Conservation (phyloP, 192 early-diverging fungal species). For the Coemansia reversa region DNA sequence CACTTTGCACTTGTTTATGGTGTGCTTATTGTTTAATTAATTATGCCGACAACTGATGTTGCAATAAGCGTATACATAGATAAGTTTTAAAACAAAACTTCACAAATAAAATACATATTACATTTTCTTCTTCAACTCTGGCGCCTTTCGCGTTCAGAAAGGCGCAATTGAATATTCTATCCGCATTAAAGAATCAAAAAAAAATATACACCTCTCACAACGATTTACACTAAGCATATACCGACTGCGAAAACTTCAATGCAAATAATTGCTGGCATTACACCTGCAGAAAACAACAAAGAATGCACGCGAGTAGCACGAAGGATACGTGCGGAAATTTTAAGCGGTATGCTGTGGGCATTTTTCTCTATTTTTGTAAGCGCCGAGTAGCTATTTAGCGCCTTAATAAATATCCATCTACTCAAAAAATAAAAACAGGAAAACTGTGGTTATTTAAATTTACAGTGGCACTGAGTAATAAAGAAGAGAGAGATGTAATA, state of each 20-base stretch:
- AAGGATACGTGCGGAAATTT: background rate
- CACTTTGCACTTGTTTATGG: background rate
- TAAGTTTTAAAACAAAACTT: background rate
- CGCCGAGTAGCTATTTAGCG: background rate
- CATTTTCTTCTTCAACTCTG: background rate
- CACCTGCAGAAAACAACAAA: constrained; percentile 3
- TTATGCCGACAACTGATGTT: background rate
- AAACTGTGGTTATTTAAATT: background rate
- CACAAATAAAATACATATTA: background rate
- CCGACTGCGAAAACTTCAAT: background rate
- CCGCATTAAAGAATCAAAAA: background rate
- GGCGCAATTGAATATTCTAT: background rate
- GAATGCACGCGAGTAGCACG: constrained; percentile 3
- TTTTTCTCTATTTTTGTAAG: background rate
- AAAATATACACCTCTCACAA: background rate
- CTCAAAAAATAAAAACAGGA: background rate
- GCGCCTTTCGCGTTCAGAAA: background rate
- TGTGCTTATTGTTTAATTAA: background rate
- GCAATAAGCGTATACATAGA: background rate
- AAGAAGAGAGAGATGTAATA: background rate
- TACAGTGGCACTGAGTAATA: background rate
- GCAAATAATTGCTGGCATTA: background rate
- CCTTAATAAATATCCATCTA: background rate
- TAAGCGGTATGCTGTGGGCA: background rate
- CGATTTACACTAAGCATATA: background rate